Percentiles rank a stretch among this genome's conserved stretches.
Evolutionary conservation across 495 filamentous ascomycete species (phyloP).

Genomic region (Xylaria scruposa): DNA sequence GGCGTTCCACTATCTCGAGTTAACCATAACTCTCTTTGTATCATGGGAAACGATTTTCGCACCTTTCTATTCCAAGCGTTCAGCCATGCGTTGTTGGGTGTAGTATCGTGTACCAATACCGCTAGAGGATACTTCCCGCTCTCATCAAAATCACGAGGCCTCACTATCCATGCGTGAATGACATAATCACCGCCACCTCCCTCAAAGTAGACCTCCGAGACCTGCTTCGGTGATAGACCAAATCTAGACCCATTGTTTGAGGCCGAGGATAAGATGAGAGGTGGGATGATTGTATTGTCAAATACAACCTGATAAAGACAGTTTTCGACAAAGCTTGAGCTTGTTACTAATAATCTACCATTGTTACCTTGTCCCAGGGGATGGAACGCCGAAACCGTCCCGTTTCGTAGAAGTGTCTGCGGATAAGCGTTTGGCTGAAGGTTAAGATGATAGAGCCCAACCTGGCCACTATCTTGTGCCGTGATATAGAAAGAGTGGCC

Average conservation of each 20-base stretch:
- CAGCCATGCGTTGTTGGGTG: slow-evolving; percentile 25
- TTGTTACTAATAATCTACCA: slow-evolving; percentile 31
- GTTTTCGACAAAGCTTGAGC: slow-evolving; percentile 38
- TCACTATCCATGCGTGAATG: slow-evolving; percentile 43
- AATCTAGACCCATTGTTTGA: slow-evolving; percentile 35
- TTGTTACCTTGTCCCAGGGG: slow-evolving; percentile 26
- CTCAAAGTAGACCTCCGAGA: slow-evolving; percentile 40
- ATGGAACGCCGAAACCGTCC: slow-evolving; percentile 27
- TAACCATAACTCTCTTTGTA: neutral
- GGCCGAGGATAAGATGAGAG: slow-evolving; percentile 29
- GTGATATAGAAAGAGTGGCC: slow-evolving; percentile 33
- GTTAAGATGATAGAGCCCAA: slow-evolving; percentile 33
- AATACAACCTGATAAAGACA: slow-evolving; percentile 37
- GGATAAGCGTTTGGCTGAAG: slow-evolving; percentile 32
- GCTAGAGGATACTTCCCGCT: slow-evolving; percentile 37
- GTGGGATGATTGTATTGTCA: neutral
- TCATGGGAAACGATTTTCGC: slow-evolving; percentile 13
- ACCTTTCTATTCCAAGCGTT: slow-evolving; percentile 37
- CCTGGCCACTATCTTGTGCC: slow-evolving; percentile 36
- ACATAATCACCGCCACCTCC: slow-evolving; percentile 28
- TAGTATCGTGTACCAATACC: slow-evolving; percentile 36
- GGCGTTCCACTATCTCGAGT: slow-evolving; percentile 27
- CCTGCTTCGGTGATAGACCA: slow-evolving; percentile 35
- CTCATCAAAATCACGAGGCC: slow-evolving; percentile 39
- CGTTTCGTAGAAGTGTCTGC: slow-evolving; percentile 26